phyloP scores from a whole-genome alignment of 768 basidiomycete genomes.

The Mycena rosella region DNA sequence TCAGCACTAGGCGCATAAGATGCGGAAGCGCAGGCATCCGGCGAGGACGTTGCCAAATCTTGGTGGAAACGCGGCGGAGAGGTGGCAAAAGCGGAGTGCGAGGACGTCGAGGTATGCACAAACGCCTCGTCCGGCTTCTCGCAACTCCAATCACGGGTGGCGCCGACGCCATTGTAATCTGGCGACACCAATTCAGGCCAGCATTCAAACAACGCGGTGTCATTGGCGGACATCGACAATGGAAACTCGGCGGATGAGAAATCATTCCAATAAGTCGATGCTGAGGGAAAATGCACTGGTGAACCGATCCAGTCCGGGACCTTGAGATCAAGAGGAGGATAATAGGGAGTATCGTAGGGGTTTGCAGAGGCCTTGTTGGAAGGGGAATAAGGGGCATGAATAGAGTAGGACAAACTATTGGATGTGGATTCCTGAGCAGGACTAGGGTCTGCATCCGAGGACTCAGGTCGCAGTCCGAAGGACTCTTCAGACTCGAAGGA shows the following conservation, averaged over 20 bases:
- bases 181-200: constrained; percentile 7
- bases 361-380: constrained; percentile 8
- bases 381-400: constrained; percentile 18
- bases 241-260: too few species aligned
- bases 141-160: not conserved
- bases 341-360: not conserved
- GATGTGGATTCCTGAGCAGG: not conserved
- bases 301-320: constrained; percentile 7
- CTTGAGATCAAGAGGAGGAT: constrained; percentile 20
- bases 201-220: not conserved
- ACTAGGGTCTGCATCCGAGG: constrained; percentile 12
- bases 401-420: constrained; percentile 7
- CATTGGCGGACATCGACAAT: not conserved
- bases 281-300: not conserved
- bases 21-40: not conserved
- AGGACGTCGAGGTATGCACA: not conserved
- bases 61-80: not conserved
- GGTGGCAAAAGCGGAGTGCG: not conserved
- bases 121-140: not conserved
- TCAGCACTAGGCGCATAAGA: too few species aligned
- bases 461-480: constrained; percentile 22
- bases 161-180: not conserved
- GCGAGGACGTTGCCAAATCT: not conserved
- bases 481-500: constrained; percentile 33
- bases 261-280: not conserved